Evolutionary conservation across 1,284 basidiomycete species (phyloP).

Genomic region (Ustilago crameri): DNA sequence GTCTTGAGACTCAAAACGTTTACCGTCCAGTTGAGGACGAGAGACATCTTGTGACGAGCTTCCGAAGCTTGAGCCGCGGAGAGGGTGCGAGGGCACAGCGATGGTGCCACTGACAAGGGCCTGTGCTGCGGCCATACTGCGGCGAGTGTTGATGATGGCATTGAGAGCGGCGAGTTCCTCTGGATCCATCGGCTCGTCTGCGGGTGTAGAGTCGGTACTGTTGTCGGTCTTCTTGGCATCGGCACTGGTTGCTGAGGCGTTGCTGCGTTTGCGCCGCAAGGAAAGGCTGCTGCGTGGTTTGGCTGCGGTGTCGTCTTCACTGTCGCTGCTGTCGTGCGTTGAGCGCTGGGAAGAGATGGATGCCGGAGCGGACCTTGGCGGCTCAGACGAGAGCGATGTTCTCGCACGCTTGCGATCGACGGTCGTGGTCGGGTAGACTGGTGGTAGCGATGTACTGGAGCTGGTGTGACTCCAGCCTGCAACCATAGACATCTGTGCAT

Average conservation of each 20-base stretch:
- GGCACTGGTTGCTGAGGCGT: constrained; percentile 4
- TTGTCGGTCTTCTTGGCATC: constrained; percentile 3
- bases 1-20: constrained; percentile 46
- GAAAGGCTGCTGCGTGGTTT: no score
- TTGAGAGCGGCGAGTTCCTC: constrained; percentile 66
- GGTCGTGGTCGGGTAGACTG: constrained; percentile 19
- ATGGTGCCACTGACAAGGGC: constrained; percentile 60
- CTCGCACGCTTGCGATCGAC: constrained; percentile 31
- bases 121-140: constrained; percentile 64
- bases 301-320: constrained; percentile 1
- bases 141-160: constrained; percentile 67
- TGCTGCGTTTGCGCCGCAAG: not conserved
- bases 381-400: constrained; percentile 14
- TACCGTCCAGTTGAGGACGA: constrained; percentile 28
- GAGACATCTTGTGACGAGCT: constrained; percentile 26
- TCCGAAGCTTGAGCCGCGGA: constrained; percentile 36
- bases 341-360: constrained; percentile 23
- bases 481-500: constrained; percentile 61
- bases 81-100: constrained; percentile 14
- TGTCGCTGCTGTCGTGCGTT: constrained; percentile 14
- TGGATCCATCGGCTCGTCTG: constrained; percentile 57
- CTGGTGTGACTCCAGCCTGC: constrained; percentile 62
- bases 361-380: constrained; percentile 10
- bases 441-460: constrained; percentile 38
- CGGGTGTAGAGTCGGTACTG: constrained; percentile 17